Base-by-base conservation (phyloP, 1,284 basidiomycete species). In the Pseudozyma sp. region DNA sequence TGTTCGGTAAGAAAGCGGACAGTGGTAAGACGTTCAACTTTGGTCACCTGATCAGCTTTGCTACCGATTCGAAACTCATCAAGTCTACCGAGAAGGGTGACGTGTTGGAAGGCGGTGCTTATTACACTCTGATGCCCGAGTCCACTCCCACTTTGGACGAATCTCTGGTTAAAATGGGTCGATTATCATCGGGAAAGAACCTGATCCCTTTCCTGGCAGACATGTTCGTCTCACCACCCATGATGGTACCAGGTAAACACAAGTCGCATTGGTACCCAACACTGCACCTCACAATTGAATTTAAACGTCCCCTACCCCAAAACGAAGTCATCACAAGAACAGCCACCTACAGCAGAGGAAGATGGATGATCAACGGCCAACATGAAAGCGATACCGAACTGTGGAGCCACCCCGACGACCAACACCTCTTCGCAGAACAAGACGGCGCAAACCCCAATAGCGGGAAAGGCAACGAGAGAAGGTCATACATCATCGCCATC, bases 231-330 rank as follows among this genome's bases (percentile, higher is more conserved):
- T 47, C 39, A 7, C 71, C 71, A 9, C 71, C 71, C 12, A 58
- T 61, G 54, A 74, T 74, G 51, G 31, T 74, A 21, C 66, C 71
- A 21, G 49, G 51, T 7, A 36, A 38, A 18, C 65, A 74, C 59
- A 45, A 51, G 10, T 9, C 50, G 21, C 63, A 70, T 40, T 77
- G 75, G 75, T 77, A 74, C 48, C 75, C 75, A 1, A 77, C 75
- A 0, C 52, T 77, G 5, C 75, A 77, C 38, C 49, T 77, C 18
- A 70, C 75, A 8, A 69, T 77, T 39, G 75, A 77, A 44, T 77
- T 77, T 56, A 77, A 77, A 67, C 40, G 65, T 5, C 6, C 35
- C 10, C 39, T 77, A 0, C 70, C 75, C 3, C 1, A 5, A 6
- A 31, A 55, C 10, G 13, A 11, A 1, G 5, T 52, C 38, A 5